A percentile compares a stretch with the other conserved stretches of the same genome.
phyloP scores from a whole-genome alignment of 345 rosid genomes.

The Dipteronia dyeriana region DNA sequence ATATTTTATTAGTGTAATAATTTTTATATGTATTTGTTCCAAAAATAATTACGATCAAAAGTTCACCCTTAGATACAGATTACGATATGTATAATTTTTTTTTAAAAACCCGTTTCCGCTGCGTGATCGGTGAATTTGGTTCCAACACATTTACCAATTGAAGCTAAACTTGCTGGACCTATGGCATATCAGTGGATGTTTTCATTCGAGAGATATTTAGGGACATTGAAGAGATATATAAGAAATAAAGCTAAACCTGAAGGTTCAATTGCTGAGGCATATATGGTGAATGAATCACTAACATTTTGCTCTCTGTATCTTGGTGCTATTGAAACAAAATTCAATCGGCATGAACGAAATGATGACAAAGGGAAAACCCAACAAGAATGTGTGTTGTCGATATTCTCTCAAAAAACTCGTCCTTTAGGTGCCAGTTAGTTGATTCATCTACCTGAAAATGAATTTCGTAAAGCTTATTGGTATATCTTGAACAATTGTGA shows the following conservation, averaged over 20 bases:
- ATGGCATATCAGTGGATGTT: background rate
- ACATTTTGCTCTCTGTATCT: background rate
- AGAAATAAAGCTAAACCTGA: background rate
- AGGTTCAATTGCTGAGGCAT: background rate
- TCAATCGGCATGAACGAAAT: background rate
- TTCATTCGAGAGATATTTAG: background rate
- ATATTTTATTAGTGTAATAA: too few species aligned
- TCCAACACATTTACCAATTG: background rate
- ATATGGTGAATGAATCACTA: background rate
- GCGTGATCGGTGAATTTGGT: too few species aligned
- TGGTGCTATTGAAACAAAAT: too few species aligned
- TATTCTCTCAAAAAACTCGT: background rate
- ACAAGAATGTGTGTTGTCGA: background rate
- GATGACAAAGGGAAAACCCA: background rate
- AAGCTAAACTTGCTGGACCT: background rate
- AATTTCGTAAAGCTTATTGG: background rate
- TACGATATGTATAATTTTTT: too few species aligned
- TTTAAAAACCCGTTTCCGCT: too few species aligned
- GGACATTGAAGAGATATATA: background rate
- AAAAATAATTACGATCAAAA: too few species aligned
- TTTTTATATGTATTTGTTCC: too few species aligned
- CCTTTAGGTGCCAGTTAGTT: background rate
- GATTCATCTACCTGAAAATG: background rate
- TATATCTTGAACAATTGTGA: background rate
- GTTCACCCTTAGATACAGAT: too few species aligned